Base-by-base conservation (phyloP, 2,329 filamentous ascomycete genomes). In the Paraphaeosphaeria sporulosa region DNA sequence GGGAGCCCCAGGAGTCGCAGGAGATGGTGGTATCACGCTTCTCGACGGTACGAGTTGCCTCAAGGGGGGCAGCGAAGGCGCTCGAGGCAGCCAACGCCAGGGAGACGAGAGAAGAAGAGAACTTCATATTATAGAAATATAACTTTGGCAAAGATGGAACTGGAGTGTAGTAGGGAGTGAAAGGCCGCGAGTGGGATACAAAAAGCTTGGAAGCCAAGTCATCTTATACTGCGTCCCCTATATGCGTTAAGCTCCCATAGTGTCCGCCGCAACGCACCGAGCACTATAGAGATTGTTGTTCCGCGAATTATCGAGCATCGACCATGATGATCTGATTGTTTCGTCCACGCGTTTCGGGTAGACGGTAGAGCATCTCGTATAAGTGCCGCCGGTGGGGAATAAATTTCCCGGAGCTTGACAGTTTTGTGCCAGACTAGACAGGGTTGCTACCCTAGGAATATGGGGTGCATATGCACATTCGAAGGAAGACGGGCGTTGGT, bases 11-110 rank as follows among this genome's bases (percentile, higher is more conserved):
- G 25, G 52, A n/a, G 13, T 38, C 42, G 40, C 52, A 55, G 9
- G 52, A 55, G 30, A 55, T 46, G 52, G 52, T 55, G n/a, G 52
- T 55, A 19, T 44, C 52, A 23, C 52, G 52, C 40, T 46, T 55
- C 30, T 55, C 52, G 25, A 55, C 13, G 27, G 52, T 55, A 25
- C 52, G 25, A 7, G 52, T 40, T 19, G 38, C 38, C 13, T 40
- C 38, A n/a, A 40, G 23, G 19, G 52, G 52, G 15, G 42, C 52
- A 36, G 52, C 52, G 15, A 55, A 46, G 42, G 27, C 52, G 52
- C 42, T 55, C 30, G 52, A 55, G 27, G 52, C 52, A 10, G 42
- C 40, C 52, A 55, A 47, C n/a, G 19, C 30, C 13, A 55, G 9
- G 19, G 42, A 55, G 12, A 21, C 19, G n/a, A 55, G 47, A 36